phyloP scores from a whole-genome alignment of 2,329 filamentous ascomycete species.

The Fusarium denticulatum region DNA sequence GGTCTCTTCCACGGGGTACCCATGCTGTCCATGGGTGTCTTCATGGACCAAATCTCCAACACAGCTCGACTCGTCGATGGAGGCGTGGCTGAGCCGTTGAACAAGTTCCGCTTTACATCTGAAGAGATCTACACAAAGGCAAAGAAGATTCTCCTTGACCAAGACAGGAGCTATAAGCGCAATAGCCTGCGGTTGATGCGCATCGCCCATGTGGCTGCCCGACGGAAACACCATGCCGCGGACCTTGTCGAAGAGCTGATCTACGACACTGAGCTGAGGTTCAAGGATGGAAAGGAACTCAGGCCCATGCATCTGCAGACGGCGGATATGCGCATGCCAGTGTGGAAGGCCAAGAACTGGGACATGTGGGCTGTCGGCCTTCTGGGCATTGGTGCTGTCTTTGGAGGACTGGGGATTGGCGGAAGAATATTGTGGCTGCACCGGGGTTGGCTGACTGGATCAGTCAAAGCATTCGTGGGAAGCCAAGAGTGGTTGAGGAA shows the following conservation, averaged over 20 bases:
- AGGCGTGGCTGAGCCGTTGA: neutral
- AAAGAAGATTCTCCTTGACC: neutral
- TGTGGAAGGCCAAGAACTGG: neutral
- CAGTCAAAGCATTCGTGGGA: neutral
- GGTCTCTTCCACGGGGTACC: slow-evolving; percentile 48
- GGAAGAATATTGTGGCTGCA: neutral
- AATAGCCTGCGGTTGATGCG: neutral
- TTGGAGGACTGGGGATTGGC: neutral
- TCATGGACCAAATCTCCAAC: slow-evolving; percentile 40
- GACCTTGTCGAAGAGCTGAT: neutral
- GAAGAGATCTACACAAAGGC: neutral
- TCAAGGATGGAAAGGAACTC: neutral
- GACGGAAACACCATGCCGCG: neutral
- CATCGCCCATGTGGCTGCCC: neutral
- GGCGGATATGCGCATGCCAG: neutral
- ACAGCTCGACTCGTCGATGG: neutral
- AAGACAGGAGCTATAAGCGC: neutral
- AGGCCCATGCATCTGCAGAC: neutral
- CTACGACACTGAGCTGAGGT: neutral
- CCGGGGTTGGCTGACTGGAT: neutral
- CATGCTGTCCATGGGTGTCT: slow-evolving; percentile 50
- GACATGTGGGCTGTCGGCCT: neutral
- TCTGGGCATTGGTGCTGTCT: neutral
- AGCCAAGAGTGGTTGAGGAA: neutral
- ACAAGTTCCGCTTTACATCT: neutral